Evolutionary conservation across 495 filamentous ascomycete species (phyloP).

Genomic region (Aspergillus heteromorphus): DNA sequence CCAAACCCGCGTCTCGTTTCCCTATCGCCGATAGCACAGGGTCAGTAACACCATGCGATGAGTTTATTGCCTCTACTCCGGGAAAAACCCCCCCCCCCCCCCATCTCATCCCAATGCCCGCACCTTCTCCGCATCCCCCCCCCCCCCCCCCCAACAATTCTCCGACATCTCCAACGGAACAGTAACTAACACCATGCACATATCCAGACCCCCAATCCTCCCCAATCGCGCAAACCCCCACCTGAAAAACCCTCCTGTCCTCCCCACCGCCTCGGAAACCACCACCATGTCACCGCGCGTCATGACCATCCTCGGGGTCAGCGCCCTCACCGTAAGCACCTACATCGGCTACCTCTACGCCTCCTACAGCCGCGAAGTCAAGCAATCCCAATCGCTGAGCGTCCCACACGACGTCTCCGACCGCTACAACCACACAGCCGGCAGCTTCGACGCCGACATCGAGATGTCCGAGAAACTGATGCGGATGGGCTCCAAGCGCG

Average conservation of each 20-base stretch:
- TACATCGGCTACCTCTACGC: slow-evolving; percentile 51
- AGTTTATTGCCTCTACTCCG: not conserved
- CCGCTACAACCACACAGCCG: slow-evolving; percentile 53
- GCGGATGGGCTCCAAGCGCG: slow-evolving; percentile 58
- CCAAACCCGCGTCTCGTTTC: slow-evolving; percentile 1
- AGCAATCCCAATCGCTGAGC: slow-evolving; percentile 28
- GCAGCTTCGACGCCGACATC: slow-evolving; percentile 58
- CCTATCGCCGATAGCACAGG: slow-evolving; percentile 3
- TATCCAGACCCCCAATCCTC: slow-evolving; percentile 2
- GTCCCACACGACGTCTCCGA: slow-evolving; percentile 49
- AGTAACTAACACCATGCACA: not conserved
- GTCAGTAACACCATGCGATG: not conserved
- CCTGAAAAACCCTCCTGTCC: slow-evolving; percentile 9
- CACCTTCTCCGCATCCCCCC: not conserved
- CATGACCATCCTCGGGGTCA: slow-evolving; percentile 40
- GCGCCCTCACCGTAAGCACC: slow-evolving; percentile 40
- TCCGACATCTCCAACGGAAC: not conserved
- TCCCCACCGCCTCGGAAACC: slow-evolving; percentile 1
- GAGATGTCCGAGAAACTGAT: slow-evolving; percentile 60
- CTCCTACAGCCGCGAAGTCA: slow-evolving; percentile 37
- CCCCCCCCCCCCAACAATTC: no score
- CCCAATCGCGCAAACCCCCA: slow-evolving; percentile 22
- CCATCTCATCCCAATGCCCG: not conserved
- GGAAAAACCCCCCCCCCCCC: not conserved
- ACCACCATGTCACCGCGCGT: slow-evolving; percentile 28